Base-by-base conservation (phyloP, 495 filamentous ascomycete species). In the Cairneyella variabilis region DNA sequence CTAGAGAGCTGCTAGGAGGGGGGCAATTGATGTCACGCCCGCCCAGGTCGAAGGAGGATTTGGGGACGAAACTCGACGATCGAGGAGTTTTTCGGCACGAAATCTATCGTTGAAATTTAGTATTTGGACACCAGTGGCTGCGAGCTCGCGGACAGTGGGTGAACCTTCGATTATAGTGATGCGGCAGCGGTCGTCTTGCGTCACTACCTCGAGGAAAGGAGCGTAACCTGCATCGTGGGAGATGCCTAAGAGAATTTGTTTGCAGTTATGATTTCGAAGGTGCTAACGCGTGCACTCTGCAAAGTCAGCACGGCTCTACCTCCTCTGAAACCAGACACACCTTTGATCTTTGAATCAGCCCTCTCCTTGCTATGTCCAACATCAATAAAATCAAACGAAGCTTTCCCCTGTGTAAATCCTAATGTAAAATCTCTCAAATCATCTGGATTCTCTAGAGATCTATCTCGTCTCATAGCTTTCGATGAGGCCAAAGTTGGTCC, bases 181-280 rank as follows among this genome's bases (percentile, higher is more conserved):
- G 14, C 75, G 69, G 12, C 73, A 70, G 27, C 77, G 74, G 32
- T 75, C 65, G 3, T 70, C 68, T 44, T 84, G 78, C 36, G 71
- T 69, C 43, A 80, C 66, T 34, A 83, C 73, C 55, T 89, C 82
- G 17, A 96, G 68, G 51, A 86, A 77, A 1, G 81, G 74, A 22
- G 78, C 81, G 65, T 90, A 95, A 32, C 82, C 79, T 50, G 80
- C 79, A 65, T 91, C 86, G 54, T 89, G 85, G 18, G 85, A 86
- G 54, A 89, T 84, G 12, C 89, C 90, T 40, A 96, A 71, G 42
- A 91, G 70, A 38, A 95, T 83, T 56, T 91, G 88, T 60, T 85
- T 86, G 68, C 90, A 95, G 65, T 90, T 87, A 61, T 34, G 30
- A 34, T 9, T 34, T 34, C n/a, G n/a, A 34, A 34, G 10, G 30